Conservation (phyloP, 2,329 filamentous ascomycete genomes). For the Alternaria ventricosa region DNA sequence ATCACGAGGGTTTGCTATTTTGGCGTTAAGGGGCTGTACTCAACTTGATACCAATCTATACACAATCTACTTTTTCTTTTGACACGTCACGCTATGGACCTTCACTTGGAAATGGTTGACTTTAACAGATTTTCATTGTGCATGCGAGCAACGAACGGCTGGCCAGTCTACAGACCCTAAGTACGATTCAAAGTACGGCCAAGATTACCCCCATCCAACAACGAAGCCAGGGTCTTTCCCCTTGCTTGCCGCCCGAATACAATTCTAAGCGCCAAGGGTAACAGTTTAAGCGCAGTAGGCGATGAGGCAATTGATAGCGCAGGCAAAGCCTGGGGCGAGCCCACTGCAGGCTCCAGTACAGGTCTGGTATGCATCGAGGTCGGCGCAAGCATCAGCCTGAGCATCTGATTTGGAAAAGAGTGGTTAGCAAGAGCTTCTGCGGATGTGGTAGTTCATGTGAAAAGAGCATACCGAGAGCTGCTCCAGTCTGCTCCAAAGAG, state of each 20-base stretch:
- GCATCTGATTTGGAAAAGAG: not conserved
- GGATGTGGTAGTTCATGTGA: too few relatives aligned
- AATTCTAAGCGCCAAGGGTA: not conserved
- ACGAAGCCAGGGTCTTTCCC: not conserved
- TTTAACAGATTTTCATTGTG: not conserved
- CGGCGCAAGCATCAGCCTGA: not conserved
- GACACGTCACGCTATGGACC: not conserved
- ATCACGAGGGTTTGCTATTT: not conserved
- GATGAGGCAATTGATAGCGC: not conserved
- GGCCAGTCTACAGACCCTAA: not conserved
- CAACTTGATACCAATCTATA: constrained; percentile 1
- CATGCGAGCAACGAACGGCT: not conserved
- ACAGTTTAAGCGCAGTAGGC: not conserved
- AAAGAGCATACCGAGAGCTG: not conserved
- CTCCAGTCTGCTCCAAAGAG: not conserved
- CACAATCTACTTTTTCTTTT: not conserved
- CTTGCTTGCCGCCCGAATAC: not conserved
- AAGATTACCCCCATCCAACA: not conserved
- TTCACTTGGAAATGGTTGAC: too few relatives aligned
- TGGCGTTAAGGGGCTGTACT: not conserved
- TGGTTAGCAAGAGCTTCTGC: not conserved
- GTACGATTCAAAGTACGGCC: not conserved
- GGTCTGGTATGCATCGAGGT: not conserved
- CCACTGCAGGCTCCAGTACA: not conserved
- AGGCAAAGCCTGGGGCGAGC: not conserved